Evolutionary conservation across 2,329 filamentous ascomycete genomes (phyloP).

Genomic region (Fusarium chuoi): DNA sequence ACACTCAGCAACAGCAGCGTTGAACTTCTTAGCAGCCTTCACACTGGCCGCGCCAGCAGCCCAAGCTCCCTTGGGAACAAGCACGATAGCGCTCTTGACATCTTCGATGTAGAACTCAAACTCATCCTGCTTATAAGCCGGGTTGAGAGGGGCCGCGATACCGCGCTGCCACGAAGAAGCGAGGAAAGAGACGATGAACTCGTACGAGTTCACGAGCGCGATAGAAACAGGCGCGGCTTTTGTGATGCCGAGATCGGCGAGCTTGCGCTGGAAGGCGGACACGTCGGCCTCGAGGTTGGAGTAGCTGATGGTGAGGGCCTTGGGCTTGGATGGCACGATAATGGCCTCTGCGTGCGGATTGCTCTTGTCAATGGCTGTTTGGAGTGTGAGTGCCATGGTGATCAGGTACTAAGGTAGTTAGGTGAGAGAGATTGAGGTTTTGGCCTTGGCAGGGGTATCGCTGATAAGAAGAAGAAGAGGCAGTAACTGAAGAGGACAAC

Average conservation of each 20-base stretch:
- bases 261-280: conserved; percentile 77
- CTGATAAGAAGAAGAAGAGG: conserved; percentile 5
- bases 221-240: conserved; percentile 80
- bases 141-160: conserved; percentile 87
- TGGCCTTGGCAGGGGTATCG: conserved; percentile 1
- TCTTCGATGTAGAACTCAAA: conserved; percentile 95
- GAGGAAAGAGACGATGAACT: conserved; percentile 88
- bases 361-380: conserved; percentile 60
- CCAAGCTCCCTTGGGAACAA: conserved; percentile 79
- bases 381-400: conserved; percentile 58
- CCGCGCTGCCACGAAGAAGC: conserved; percentile 86
- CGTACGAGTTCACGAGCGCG: conserved; percentile 84
- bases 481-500: not conserved
- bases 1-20: conserved; percentile 86
- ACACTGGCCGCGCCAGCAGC: conserved; percentile 75
- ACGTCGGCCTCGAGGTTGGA: conserved; percentile 73
- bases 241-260: conserved; percentile 78
- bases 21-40: conserved; percentile 79
- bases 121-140: conserved; percentile 88
- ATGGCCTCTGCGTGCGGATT: conserved; percentile 65
- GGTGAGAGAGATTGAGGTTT: not conserved
- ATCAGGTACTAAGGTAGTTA: not conserved
- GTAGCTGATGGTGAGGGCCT: conserved; percentile 75
- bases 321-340: conserved; percentile 75
- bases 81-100: conserved; percentile 79